Conservation (phyloP, 2,329 filamentous ascomycete species). For the Harringtonia lauricola region DNA sequence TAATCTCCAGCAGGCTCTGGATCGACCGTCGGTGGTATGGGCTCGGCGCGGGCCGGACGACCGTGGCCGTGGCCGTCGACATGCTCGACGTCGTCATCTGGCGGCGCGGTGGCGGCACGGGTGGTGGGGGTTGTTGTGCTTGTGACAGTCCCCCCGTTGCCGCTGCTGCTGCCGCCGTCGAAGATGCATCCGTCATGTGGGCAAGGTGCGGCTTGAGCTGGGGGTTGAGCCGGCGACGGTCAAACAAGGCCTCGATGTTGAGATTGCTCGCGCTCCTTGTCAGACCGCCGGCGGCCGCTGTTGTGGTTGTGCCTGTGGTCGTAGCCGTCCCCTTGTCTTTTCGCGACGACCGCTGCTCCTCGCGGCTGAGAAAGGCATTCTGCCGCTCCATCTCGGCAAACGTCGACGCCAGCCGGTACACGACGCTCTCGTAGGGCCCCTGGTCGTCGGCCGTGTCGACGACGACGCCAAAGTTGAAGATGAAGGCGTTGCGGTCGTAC, state of each 20-base stretch:
- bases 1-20: conserved; percentile 71
- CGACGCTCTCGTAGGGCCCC: conserved; percentile 71
- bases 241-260: neutral
- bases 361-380: conserved; percentile 62
- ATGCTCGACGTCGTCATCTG: conserved; percentile 21
- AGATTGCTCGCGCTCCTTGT: too few relatives aligned
- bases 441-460: conserved; percentile 45
- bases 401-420: conserved; percentile 72
- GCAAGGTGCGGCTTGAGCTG: too few relatives aligned
- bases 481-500: conserved; percentile 90
- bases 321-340: neutral
- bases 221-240: neutral
- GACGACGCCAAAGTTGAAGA: conserved; percentile 89
- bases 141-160: too few relatives aligned
- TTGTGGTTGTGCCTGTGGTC: neutral
- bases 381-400: conserved; percentile 90
- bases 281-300: neutral
- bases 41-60: conserved; percentile 12
- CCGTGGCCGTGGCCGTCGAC: conserved; percentile 7
- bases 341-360: conserved; percentile 16
- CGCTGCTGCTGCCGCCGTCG: conserved; percentile 17
- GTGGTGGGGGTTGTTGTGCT: too few relatives aligned
- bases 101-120: neutral
- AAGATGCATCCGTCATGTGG: neutral
- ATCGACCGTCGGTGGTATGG: conserved; percentile 48